Percentiles rank a stretch among this genome's conserved stretches.
Evolutionary conservation across 805 yeast species (phyloP).

Genomic region (Dipodascopsis uninucleata): DNA sequence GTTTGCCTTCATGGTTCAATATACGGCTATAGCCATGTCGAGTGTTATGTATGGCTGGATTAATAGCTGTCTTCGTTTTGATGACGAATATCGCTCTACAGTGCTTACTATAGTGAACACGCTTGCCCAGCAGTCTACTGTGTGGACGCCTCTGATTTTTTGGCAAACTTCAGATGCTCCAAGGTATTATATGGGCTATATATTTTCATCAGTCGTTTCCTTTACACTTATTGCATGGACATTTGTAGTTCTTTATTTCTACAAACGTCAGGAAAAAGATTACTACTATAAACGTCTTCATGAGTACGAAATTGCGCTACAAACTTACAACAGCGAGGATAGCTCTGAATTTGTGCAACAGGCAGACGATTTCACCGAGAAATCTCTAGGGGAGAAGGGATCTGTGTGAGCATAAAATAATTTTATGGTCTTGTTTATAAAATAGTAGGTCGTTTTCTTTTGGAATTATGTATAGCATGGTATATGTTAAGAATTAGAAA

Average conservation of each 20-base stretch:
- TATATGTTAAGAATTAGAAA: too few relatives aligned
- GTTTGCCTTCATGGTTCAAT: constrained; percentile 57
- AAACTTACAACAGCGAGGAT: too few relatives aligned
- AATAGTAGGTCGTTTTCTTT: too few relatives aligned
- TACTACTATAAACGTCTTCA: constrained; percentile 12
- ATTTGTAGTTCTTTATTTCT: constrained; percentile 46
- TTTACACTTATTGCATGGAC: constrained; percentile 27
- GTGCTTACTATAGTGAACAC: constrained; percentile 50
- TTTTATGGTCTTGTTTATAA: too few relatives aligned
- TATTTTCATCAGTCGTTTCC: constrained; percentile 29
- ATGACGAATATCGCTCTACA: constrained; percentile 51
- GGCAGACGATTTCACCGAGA: too few relatives aligned
- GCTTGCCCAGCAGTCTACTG: constrained; percentile 52
- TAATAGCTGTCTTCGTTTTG: constrained; percentile 54
- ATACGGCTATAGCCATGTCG: constrained; percentile 59
- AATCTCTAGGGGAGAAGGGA: too few relatives aligned
- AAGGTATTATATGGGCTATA: constrained; percentile 31
- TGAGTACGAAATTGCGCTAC: too few relatives aligned
- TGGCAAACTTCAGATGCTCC: constrained; percentile 39
- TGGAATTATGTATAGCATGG: too few relatives aligned
- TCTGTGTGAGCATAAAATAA: too few relatives aligned
- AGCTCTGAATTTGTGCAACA: too few relatives aligned
- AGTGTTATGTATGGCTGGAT: constrained; percentile 58
- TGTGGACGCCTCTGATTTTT: constrained; percentile 50
- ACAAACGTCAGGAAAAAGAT: constrained; percentile 47